phyloP scores from a whole-genome alignment of 208 protist species.

The Naegleria gruberi region DNA sequence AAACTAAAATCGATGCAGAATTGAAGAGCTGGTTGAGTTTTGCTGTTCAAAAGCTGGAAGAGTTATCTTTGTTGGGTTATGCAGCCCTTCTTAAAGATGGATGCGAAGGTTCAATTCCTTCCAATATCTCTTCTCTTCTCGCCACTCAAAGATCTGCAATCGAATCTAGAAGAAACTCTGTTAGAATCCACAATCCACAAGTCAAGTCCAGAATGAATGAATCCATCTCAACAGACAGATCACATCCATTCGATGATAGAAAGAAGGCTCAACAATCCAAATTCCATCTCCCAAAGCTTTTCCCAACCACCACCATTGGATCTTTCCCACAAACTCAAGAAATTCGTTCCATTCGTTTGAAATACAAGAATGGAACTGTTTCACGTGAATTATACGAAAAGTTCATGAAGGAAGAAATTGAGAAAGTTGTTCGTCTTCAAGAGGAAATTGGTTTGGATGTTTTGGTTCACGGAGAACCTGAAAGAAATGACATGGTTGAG shows the following conservation, averaged over 20 bases:
- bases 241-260: conserved; percentile 41
- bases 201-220: conserved; percentile 25
- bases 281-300: conserved; percentile 49
- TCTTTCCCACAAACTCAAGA: conserved; percentile 73
- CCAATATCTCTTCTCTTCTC: neutral
- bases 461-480: conserved; percentile 73
- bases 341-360: conserved; percentile 53
- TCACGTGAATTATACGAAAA: conserved; percentile 49
- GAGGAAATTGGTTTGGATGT: conserved; percentile 71
- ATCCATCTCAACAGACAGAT: conserved; percentile 26
- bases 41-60: conserved; percentile 64
- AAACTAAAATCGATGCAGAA: conserved; percentile 49
- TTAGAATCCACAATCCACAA: conserved; percentile 26
- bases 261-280: conserved; percentile 44
- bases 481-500: conserved; percentile 80
- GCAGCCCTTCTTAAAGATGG: conserved; percentile 9
- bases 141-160: neutral
- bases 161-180: neutral
- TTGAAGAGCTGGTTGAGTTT: conserved; percentile 61
- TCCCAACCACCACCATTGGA: conserved; percentile 78
- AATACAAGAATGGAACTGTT: conserved; percentile 53
- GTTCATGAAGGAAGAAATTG: conserved; percentile 64
- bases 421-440: conserved; percentile 57
- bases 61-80: conserved; percentile 51
- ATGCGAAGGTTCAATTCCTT: neutral